phyloP scores from a whole-genome alignment of 2,329 filamentous ascomycete species.

The Colletotrichum chlorophyti region DNA sequence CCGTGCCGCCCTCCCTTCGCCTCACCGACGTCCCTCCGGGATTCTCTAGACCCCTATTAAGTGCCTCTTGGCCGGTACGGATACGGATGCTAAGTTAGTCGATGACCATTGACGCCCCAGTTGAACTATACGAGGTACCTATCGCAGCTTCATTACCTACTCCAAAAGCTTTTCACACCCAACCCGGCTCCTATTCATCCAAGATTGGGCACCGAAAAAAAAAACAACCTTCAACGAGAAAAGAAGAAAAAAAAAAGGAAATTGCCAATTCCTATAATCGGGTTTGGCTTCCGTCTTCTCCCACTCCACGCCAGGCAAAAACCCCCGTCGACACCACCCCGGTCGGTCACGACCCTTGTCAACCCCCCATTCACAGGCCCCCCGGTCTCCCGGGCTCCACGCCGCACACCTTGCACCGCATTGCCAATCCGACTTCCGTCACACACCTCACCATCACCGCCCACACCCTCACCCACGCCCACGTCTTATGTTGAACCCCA shows the following conservation, averaged over 20 bases:
- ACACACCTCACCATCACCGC: neutral
- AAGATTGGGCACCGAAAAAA: conserved; percentile 10
- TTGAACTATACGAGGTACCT: too few species aligned
- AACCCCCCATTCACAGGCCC: conserved; percentile 8
- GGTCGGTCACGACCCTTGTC: conserved; percentile 11
- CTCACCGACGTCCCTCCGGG: conserved; percentile 23
- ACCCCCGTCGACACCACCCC: conserved; percentile 11
- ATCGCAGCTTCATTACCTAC: too few species aligned
- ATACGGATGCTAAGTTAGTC: too few species aligned
- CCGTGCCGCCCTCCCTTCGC: conserved; percentile 6
- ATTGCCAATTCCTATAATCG: conserved; percentile 28
- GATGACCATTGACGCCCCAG: too few species aligned
- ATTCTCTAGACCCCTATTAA: too few species aligned
- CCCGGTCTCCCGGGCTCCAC: conserved; percentile 25
- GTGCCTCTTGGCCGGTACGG: too few species aligned
- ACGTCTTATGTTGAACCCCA: neutral
- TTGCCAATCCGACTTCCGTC: conserved; percentile 12
- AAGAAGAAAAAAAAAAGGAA: conserved; percentile 17
- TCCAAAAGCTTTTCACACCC: conserved; percentile 1
- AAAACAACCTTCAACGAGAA: conserved; percentile 11
- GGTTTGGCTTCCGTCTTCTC: conserved; percentile 28
- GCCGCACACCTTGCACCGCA: conserved; percentile 14
- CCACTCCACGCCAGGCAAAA: conserved; percentile 21
- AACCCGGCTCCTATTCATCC: conserved; percentile 3
- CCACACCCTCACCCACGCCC: neutral